Base-by-base conservation (phyloP, 805 yeast genomes). In the Kodamaea leandrae region DNA sequence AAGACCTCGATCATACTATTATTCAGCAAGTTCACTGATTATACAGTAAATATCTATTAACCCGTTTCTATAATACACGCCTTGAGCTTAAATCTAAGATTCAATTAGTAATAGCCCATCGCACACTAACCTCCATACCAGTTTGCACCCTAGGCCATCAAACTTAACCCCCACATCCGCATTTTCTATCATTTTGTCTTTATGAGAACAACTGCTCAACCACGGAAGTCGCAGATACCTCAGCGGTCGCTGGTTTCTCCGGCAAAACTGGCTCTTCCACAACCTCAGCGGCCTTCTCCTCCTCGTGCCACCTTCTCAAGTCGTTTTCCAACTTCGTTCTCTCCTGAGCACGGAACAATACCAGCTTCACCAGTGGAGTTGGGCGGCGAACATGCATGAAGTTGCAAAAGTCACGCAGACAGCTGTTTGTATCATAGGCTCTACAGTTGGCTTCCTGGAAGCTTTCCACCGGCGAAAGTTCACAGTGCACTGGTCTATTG, bases 401-500 rank as follows among this genome's bases (percentile, higher is more conserved):
- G 60, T 90, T 90, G 63, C 98, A 90, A 53, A 77, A 75, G 23
- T 82, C 85, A 56, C 97, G 74, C n/a, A 72, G 76, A 57, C 98
- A 90, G 10, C 64, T 66, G 17, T 71, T 62, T 2, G 69, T 61
- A 27, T 82, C 86, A 54, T 83, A 82, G 32, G 83, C 83, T 29
- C 86, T 70, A 56, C 98, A 90, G 41, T 78, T 72, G 9, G 95
- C 84, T 41, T 83, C 93, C 33, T 72, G 67, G 50, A 86, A 78
- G 53, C 75, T 80, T 3, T 73, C 61, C 14, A 86, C 90, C 10
- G 96, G 93, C 17, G 87, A 77, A 19, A 86, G 66, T 52, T 86
- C 93, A 54, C 87, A 79, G 57, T 80, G 84, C 0, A 90, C 78
- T 0, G 97, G 98, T 41, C 81, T 64, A 6, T 77, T 79, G 42